A percentile compares a stretch with the other conserved stretches of the same genome.
Conservation (phyloP, 1,284 basidiomycete species). For the Puccinia coronata region DNA sequence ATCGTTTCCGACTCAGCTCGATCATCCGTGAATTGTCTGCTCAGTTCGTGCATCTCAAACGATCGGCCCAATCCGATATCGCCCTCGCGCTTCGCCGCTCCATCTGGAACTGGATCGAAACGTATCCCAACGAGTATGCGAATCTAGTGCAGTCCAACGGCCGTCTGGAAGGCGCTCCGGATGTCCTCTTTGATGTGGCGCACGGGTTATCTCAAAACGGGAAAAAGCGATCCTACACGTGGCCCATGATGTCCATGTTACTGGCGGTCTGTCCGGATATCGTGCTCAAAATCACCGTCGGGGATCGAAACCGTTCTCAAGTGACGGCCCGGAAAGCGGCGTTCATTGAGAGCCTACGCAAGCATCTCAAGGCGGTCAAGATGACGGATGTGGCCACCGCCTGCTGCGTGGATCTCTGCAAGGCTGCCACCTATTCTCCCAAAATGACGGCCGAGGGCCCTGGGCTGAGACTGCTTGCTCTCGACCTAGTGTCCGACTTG, state of each 20-base stretch:
- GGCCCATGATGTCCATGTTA: slow-evolving; percentile 78
- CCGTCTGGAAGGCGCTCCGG: slow-evolving; percentile 57
- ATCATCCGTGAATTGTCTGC: slow-evolving; percentile 73
- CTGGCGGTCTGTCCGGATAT: slow-evolving; percentile 77
- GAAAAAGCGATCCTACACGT: slow-evolving; percentile 67
- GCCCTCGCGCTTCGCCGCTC: slow-evolving; percentile 74
- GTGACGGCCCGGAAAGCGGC: slow-evolving; percentile 50
- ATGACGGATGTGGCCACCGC: slow-evolving; percentile 69
- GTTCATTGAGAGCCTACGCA: slow-evolving; percentile 53
- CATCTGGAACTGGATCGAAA: slow-evolving; percentile 89
- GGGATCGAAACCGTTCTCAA: slow-evolving; percentile 60
- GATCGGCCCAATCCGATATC: slow-evolving; percentile 72
- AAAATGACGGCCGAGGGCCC: slow-evolving; percentile 62
- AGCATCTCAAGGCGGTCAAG: slow-evolving; percentile 54
- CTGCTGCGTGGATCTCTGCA: slow-evolving; percentile 78
- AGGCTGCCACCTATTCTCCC: slow-evolving; percentile 72
- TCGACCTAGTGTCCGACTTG: slow-evolving; percentile 65
- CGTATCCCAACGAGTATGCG: slow-evolving; percentile 77
- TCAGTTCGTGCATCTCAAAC: slow-evolving; percentile 78
- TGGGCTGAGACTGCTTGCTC: slow-evolving; percentile 69
- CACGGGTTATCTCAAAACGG: slow-evolving; percentile 58
- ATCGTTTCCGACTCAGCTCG: slow-evolving; percentile 67
- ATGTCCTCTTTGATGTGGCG: slow-evolving; percentile 58
- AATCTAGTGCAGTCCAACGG: slow-evolving; percentile 65
- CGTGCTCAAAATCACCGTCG: slow-evolving; percentile 62